These are phyloP conservation scores for Naematelia encephala DNA, from an alignment of 768 basidiomycete genomes.

Conservation along the genomic window DNA sequence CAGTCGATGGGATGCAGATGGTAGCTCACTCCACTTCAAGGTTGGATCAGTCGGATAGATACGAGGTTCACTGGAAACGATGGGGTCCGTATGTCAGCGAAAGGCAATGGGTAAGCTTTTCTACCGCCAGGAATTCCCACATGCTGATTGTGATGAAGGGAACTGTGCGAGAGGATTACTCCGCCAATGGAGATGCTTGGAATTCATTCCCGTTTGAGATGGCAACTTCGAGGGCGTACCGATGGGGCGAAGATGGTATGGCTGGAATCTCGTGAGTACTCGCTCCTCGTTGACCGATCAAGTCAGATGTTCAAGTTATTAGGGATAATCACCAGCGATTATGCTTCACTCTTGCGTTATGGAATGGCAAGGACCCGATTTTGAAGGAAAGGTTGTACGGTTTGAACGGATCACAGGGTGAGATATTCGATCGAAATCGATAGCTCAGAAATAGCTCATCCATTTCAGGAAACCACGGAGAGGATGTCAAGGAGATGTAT, in stretches of 20 bases:
- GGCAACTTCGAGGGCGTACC: slow-evolving; percentile 67
- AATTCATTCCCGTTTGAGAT: slow-evolving; percentile 50
- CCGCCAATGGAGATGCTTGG: slow-evolving; percentile 81
- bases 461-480: slow-evolving; percentile 82
- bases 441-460: neutral
- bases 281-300: neutral
- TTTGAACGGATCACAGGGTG: slow-evolving; percentile 81
- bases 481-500: slow-evolving; percentile 98
- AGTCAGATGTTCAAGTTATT: neutral
- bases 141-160: slow-evolving; percentile 68
- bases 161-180: slow-evolving; percentile 98
- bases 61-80: slow-evolving; percentile 90
- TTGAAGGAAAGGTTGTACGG: slow-evolving; percentile 96
- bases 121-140: neutral
- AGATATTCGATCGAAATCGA: neutral
- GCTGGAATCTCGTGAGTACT: slow-evolving; percentile 72
- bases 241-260: slow-evolving; percentile 99
- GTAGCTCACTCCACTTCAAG: slow-evolving; percentile 8
- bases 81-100: slow-evolving; percentile 99
- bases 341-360: slow-evolving; percentile 83
- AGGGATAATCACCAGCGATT: slow-evolving; percentile 89
- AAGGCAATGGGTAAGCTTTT: slow-evolving; percentile 81
- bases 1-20: neutral
- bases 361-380: slow-evolving; percentile 93
- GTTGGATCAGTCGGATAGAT: slow-evolving; percentile 74